A percentile compares a stretch with the other conserved stretches of the same genome.
Conservation (phyloP, 352 stramenopile species). For the Aphanomyces invadans region DNA sequence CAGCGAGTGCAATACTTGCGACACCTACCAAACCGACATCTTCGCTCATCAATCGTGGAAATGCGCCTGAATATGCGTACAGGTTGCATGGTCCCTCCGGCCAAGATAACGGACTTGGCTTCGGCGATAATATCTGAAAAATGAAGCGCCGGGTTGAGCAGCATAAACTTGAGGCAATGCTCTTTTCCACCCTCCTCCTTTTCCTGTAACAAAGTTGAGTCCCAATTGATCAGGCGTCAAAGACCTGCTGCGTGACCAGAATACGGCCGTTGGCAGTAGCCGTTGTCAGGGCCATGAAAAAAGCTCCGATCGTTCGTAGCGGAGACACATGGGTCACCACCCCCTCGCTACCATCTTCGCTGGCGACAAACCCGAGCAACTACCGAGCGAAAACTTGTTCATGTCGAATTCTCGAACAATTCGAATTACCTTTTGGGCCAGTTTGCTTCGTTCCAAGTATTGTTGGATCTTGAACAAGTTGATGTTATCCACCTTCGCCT, state of each 20-base stretch:
- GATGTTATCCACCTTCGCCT: slow-evolving; percentile 53
- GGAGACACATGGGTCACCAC: slow-evolving; percentile 78
- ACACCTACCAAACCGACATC: slow-evolving; percentile 41
- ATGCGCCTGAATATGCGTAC: too few species aligned
- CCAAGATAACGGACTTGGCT: slow-evolving; percentile 92
- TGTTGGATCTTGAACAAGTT: slow-evolving; percentile 87
- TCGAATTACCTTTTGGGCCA: slow-evolving; percentile 78
- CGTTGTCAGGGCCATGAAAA: slow-evolving; percentile 72
- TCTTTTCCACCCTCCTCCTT: slow-evolving; percentile 32
- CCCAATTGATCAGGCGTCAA: too few species aligned
- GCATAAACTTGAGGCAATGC: slow-evolving; percentile 87
- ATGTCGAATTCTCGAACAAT: not conserved
- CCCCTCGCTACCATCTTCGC: slow-evolving; percentile 31
- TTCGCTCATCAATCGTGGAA: not conserved
- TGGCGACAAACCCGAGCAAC: slow-evolving; percentile 26
- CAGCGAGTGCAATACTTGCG: slow-evolving; percentile 91
- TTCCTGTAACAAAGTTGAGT: slow-evolving; percentile 25
- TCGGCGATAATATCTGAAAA: slow-evolving; percentile 94
- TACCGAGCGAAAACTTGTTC: not conserved
- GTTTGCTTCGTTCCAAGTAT: slow-evolving; percentile 66
- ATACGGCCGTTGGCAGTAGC: slow-evolving; percentile 61
- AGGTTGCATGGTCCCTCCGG: slow-evolving; percentile 97
- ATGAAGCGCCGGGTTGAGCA: slow-evolving; percentile 91
- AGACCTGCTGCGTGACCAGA: slow-evolving; percentile 38
- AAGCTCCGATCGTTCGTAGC: slow-evolving; percentile 60